Evolutionary conservation across 2,329 filamentous ascomycete genomes (phyloP).

Genomic region (Epichloe gansuensis): DNA sequence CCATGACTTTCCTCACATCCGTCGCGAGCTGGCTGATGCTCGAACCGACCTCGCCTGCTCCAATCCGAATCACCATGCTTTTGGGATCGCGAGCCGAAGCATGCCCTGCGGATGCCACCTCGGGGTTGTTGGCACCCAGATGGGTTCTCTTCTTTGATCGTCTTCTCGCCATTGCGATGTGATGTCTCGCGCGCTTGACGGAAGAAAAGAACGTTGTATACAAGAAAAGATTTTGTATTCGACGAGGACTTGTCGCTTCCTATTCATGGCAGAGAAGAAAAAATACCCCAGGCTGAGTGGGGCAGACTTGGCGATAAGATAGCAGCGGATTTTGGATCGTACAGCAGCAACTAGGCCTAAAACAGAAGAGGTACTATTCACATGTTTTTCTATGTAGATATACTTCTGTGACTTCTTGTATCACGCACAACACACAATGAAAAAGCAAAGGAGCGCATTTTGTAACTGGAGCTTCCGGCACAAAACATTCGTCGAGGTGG

Average conservation of each 20-base stretch:
- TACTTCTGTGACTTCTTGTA: no score
- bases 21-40: conserved; percentile 84
- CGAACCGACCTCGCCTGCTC: conserved; percentile 82
- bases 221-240: background rate
- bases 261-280: conserved; percentile 7
- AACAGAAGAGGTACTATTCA: no score
- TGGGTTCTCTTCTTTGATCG: conserved; percentile 86
- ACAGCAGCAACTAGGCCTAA: no score
- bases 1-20: conserved; percentile 89
- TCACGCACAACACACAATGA: no score
- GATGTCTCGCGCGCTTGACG: background rate
- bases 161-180: conserved; percentile 59
- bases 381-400: no score
- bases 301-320: conserved; percentile 18
- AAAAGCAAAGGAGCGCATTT: no score
- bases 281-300: conserved; percentile 18
- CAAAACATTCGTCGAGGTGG: no score
- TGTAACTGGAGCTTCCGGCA: no score
- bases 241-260: background rate
- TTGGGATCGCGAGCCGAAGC: conserved; percentile 64
- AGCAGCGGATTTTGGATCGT: no score
- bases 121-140: conserved; percentile 51
- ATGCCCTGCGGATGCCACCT: conserved; percentile 44
- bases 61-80: conserved; percentile 97
- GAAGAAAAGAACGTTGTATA: background rate